Evolutionary conservation across 2,329 filamentous ascomycete species (phyloP), one percentile per base, ranked within the genome.

Genomic region (Cadophora gregata): DNA sequence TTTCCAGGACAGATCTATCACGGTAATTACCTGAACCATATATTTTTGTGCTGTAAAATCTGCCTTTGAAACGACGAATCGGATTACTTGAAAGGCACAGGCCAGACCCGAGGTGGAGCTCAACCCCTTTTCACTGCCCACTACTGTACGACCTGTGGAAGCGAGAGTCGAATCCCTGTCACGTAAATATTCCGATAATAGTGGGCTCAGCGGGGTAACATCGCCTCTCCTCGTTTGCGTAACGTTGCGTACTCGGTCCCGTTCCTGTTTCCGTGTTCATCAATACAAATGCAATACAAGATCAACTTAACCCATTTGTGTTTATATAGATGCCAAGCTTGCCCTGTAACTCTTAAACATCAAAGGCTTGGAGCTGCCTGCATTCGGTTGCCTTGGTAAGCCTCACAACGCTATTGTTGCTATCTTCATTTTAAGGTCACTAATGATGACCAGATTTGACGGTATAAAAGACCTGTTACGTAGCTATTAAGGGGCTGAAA

Each of bases 111-210:
- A 51, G 48, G 24, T 19, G 25, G 25, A 51, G 48, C 48, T 51
- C 12, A 51, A 21, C 29, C 31, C 29, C n/a, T 14, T 36, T 56
- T 31, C 16, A 53, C 12, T 14, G 9, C 42, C 42, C 53, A 55
- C 29, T 33, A 16, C 5, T 2, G 33, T 55, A 14, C 12, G 27
- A n/a, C 27, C 16, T 3, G n/a, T 36, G n/a, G 29, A 56, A 56
- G 53, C 53, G 53, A 56, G 53, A 24, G 8, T 3, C 16, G 31
- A n/a, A 56, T n/a, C 53, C 53, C 38, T 56, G 53, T 33, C 29
- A 56, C 29, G 53, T 56, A 56, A 56, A 56, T 56, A 56, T 24
- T 29, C 29, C 53, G 53, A 56, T 36, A 56, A 56, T 36, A 56
- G 53, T 29, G 53, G 53, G 53, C 53, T 36, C 10, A 16, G 53